Percentiles rank a stretch among this genome's conserved stretches.
Conservation (phyloP, 179 eudicot genomes). For the Gypsophila paniculata region DNA sequence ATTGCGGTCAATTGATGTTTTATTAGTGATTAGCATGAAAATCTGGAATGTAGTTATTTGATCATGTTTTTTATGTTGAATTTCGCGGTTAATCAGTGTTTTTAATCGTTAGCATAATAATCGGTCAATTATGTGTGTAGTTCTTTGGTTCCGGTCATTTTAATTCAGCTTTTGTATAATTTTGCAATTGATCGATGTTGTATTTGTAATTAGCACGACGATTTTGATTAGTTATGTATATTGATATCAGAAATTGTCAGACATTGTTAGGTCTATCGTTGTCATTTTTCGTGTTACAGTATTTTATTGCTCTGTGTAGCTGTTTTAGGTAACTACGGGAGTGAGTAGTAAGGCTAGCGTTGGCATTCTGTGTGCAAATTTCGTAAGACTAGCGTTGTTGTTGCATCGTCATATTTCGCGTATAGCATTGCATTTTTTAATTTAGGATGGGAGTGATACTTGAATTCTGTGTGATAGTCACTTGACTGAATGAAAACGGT, state of each 20-base stretch:
- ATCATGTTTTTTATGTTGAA: background rate
- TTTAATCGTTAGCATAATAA: background rate
- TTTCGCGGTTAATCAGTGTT: background rate
- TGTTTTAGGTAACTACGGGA: background rate
- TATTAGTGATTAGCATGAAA: constrained; percentile 1
- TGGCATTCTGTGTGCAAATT: background rate
- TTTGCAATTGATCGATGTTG: background rate
- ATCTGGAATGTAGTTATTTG: background rate
- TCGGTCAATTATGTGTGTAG: background rate
- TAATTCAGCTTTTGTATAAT: background rate
- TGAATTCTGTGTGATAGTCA: background rate
- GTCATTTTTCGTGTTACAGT: background rate
- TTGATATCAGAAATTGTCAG: background rate
- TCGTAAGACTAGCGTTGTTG: background rate
- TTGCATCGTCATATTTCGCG: background rate
- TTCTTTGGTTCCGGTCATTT: background rate
- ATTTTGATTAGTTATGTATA: background rate
- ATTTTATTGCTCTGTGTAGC: background rate
- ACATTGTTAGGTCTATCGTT: background rate
- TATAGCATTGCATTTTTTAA: background rate
- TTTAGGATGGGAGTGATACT: background rate
- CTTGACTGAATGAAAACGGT: background rate
- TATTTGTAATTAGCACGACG: background rate
- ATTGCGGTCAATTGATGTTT: background rate
- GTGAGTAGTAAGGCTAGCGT: background rate